phyloP scores from a whole-genome alignment of 2,329 filamentous ascomycete species.

The Aspergillus aculeatus region DNA sequence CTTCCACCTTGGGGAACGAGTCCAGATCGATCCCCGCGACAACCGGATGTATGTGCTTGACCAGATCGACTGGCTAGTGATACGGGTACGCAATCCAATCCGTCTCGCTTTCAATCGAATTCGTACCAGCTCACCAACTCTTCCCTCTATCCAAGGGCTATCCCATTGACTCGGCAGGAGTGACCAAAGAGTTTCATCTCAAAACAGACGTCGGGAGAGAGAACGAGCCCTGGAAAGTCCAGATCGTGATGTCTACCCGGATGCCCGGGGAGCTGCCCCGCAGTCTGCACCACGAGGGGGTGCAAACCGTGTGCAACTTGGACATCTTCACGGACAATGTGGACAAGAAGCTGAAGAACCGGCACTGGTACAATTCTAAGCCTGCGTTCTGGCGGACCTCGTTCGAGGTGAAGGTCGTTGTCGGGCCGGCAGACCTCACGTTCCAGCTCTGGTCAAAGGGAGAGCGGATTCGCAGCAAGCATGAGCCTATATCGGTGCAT shows the following conservation, averaged over 20 bases:
- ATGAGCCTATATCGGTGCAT: slow-evolving; percentile 33
- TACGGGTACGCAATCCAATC: slow-evolving; percentile 28
- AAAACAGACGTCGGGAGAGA: no score
- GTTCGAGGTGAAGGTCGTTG: slow-evolving; percentile 27
- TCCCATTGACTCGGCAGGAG: no score
- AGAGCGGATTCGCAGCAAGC: slow-evolving; percentile 23
- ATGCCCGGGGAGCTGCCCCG: no score
- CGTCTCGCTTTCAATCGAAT: slow-evolving; percentile 5
- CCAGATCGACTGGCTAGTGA: slow-evolving; percentile 39
- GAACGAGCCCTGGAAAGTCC: no score
- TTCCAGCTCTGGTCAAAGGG: slow-evolving; percentile 37
- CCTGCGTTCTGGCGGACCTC: slow-evolving; percentile 31
- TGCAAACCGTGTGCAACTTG: slow-evolving; percentile 31
- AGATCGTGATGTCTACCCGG: no score
- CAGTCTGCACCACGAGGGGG: neutral
- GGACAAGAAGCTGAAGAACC: slow-evolving; percentile 36
- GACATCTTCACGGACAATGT: slow-evolving; percentile 27
- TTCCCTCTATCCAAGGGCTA: no score
- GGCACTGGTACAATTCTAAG: slow-evolving; percentile 35
- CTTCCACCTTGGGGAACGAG: slow-evolving; percentile 28
- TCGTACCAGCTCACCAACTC: no score
- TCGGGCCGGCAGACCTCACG: slow-evolving; percentile 29
- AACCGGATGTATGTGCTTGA: slow-evolving; percentile 32
- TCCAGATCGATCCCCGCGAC: slow-evolving; percentile 32
- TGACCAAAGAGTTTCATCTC: no score